Evolutionary conservation across 2,329 filamentous ascomycete genomes (phyloP).

Genomic region (Helicocarpus griseus): DNA sequence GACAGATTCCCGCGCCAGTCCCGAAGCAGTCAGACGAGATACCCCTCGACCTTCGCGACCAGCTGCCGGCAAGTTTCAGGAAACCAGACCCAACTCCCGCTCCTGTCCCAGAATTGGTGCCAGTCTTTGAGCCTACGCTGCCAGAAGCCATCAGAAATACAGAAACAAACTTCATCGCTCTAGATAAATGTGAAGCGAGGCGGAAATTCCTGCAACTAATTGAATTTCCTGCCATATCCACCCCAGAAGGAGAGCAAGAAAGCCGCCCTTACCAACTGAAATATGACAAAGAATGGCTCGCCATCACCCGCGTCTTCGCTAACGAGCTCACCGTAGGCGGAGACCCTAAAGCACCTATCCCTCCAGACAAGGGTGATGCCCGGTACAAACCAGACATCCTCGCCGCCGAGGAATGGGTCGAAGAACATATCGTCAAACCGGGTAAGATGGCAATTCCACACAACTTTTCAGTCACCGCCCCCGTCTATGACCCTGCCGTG

Average conservation of each 20-base stretch:
- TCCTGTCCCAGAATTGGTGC: slow-evolving; percentile 23
- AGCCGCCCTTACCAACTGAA: slow-evolving; percentile 50
- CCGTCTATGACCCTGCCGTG: slow-evolving; percentile 51
- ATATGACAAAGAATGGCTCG: slow-evolving; percentile 93
- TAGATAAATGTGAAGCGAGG: slow-evolving; percentile 76
- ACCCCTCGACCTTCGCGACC: slow-evolving; percentile 56
- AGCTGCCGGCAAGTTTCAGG: slow-evolving; percentile 68
- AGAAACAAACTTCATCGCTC: slow-evolving; percentile 70
- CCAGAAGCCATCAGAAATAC: slow-evolving; percentile 68
- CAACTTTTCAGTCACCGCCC: slow-evolving; percentile 70
- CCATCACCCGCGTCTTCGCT: slow-evolving; percentile 78
- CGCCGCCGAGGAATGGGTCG: slow-evolving; percentile 66
- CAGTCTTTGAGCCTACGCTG: slow-evolving; percentile 50
- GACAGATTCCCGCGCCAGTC: slow-evolving; percentile 19
- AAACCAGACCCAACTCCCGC: slow-evolving; percentile 27
- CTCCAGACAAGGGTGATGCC: slow-evolving; percentile 57
- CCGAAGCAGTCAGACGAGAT: slow-evolving; percentile 34
- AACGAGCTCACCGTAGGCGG: slow-evolving; percentile 54
- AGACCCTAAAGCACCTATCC: slow-evolving; percentile 43
- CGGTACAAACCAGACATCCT: slow-evolving; percentile 60
- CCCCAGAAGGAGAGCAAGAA: slow-evolving; percentile 13
- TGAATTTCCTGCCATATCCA: slow-evolving; percentile 46
- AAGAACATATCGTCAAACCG: slow-evolving; percentile 58
- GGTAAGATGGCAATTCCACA: slow-evolving; percentile 60
- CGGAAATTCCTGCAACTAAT: slow-evolving; percentile 68